Conservation (phyloP, 768 basidiomycete species). For the Tricholoma sp. region DNA sequence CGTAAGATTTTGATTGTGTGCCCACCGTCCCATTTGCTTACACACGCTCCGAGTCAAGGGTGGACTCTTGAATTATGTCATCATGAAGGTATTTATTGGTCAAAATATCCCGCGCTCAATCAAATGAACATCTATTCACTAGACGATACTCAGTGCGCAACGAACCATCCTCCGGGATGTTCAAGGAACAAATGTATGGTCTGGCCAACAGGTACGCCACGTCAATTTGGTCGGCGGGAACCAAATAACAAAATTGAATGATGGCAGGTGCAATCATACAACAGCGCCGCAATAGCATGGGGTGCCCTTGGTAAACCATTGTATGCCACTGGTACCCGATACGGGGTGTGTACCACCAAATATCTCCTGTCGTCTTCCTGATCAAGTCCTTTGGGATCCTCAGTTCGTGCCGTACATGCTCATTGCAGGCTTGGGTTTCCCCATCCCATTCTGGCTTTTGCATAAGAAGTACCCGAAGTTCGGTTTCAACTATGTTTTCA, state of each 20-base stretch:
- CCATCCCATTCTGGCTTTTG: constrained; percentile 47
- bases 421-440: constrained; percentile 41
- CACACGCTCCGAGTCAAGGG: constrained; percentile 31
- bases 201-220: constrained; percentile 39
- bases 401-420: constrained; percentile 41
- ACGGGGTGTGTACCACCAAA: constrained; percentile 30
- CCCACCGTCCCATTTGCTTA: background rate
- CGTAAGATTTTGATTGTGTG: constrained; percentile 18
- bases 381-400: constrained; percentile 9
- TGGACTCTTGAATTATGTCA: constrained; percentile 42
- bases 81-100: constrained; percentile 43
- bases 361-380: background rate
- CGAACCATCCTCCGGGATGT: constrained; percentile 36
- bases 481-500: constrained; percentile 41
- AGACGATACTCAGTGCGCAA: constrained; percentile 28
- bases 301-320: constrained; percentile 47
- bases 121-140: background rate
- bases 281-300: constrained; percentile 50
- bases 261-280: constrained; percentile 37
- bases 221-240: background rate
- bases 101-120: constrained; percentile 4
- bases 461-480: constrained; percentile 42
- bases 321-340: constrained; percentile 38
- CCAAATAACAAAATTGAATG: background rate
- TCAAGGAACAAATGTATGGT: constrained; percentile 51